phyloP scores from a whole-genome alignment of 306 rosid genomes.

The Casuarina equisetifolia region DNA sequence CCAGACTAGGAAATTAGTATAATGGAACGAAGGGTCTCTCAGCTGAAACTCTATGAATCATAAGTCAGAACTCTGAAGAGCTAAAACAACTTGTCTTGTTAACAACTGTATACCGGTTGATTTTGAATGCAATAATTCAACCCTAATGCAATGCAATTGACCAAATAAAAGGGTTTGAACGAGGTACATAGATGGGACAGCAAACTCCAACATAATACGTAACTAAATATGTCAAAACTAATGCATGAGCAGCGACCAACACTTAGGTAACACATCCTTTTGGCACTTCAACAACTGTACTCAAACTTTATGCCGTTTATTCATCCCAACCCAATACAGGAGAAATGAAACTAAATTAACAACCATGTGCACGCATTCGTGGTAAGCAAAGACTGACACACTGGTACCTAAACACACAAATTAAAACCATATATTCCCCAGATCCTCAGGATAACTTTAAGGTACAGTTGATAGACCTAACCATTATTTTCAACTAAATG shows the following conservation, averaged over 20 bases:
- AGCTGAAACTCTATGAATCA: neutral
- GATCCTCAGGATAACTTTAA: too few species aligned
- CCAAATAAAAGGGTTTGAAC: neutral
- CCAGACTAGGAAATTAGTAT: neutral
- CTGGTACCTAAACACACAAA: neutral
- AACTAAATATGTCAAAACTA: neutral
- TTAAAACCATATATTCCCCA: too few species aligned
- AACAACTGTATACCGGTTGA: neutral
- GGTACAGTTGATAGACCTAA: too few species aligned
- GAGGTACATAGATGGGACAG: neutral
- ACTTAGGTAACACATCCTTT: neutral
- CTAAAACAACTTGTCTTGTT: neutral
- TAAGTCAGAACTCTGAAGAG: neutral
- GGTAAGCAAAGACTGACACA: neutral
- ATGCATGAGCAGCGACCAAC: neutral
- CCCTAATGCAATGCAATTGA: neutral
- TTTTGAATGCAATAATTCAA: neutral
- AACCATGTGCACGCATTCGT: neutral
- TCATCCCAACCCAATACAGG: neutral
- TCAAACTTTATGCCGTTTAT: neutral
- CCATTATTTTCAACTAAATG: too few species aligned
- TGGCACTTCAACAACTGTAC: neutral
- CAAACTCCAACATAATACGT: neutral
- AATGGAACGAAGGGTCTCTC: neutral
- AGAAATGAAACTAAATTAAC: neutral